Evolutionary conservation across 2,329 filamentous ascomycete genomes (phyloP).

Genomic region (Cercospora zeae-maydis): DNA sequence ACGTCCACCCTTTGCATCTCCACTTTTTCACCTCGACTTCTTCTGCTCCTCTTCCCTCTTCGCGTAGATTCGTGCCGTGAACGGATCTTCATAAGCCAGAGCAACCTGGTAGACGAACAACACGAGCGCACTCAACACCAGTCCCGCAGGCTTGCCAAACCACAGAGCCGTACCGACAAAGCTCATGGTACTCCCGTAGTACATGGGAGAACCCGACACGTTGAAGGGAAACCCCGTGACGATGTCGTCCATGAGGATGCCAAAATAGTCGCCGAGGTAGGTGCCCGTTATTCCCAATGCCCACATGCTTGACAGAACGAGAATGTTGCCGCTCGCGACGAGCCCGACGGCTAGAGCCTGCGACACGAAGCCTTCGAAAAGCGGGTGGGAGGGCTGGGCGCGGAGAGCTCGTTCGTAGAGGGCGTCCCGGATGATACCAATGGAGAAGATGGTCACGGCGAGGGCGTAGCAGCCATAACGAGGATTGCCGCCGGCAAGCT

Average conservation of each 20-base stretch:
- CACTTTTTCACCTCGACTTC: conserved; percentile 29
- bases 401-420: conserved; percentile 78
- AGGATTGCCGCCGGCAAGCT: conserved; percentile 74
- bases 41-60: conserved; percentile 63
- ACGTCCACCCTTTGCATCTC: neutral
- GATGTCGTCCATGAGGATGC: conserved; percentile 92
- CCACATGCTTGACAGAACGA: conserved; percentile 88
- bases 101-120: conserved; percentile 76
- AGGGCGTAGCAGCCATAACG: conserved; percentile 84
- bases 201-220: conserved; percentile 88
- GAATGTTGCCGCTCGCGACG: conserved; percentile 70
- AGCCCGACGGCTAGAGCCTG: conserved; percentile 67
- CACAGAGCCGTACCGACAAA: conserved; percentile 85
- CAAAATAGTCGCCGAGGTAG: conserved; percentile 97
- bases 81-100: conserved; percentile 85
- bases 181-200: conserved; percentile 87
- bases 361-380: conserved; percentile 59
- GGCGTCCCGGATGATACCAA: conserved; percentile 80
- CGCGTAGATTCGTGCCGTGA: conserved; percentile 87
- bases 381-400: conserved; percentile 69
- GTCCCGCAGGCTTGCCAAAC: conserved; percentile 80
- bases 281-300: conserved; percentile 90
- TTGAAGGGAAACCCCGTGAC: conserved; percentile 97
- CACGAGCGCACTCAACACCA: conserved; percentile 72
- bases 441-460: conserved; percentile 81